These are phyloP conservation scores for Russula virescens DNA, from an alignment of 768 basidiomycete species.

Conservation along the genomic window DNA sequence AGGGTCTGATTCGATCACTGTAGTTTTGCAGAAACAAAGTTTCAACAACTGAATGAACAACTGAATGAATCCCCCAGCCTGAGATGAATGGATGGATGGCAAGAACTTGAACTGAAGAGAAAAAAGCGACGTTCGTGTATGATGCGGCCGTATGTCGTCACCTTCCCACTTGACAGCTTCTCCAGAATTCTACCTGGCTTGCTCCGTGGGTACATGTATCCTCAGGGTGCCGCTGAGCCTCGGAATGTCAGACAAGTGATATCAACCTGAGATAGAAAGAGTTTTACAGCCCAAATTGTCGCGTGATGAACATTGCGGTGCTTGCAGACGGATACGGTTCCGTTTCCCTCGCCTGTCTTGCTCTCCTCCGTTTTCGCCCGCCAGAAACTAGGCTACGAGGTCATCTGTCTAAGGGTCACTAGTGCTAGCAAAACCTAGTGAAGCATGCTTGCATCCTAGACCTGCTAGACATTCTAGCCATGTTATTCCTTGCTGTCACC, in stretches of 20 bases:
- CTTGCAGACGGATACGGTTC: conserved; percentile 63
- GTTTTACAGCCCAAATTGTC: too few relatives aligned
- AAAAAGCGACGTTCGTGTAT: conserved; percentile 2
- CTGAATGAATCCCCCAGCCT: conserved; percentile 15
- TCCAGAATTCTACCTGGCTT: conserved; percentile 72
- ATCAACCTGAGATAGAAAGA: conserved; percentile 13
- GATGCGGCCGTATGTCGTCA: conserved; percentile 47
- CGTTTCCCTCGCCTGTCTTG: conserved; percentile 67
- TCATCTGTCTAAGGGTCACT: conserved; percentile 29
- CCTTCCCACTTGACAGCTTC: conserved; percentile 75
- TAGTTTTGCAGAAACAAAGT: too few relatives aligned
- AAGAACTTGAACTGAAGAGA: neutral
- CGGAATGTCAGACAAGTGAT: conserved; percentile 37
- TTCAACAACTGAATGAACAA: too few relatives aligned
- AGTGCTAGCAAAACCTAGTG: too few relatives aligned
- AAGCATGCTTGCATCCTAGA: too few relatives aligned
- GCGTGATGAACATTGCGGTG: conserved; percentile 43
- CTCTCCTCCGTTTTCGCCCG: conserved; percentile 77
- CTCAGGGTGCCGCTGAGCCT: too few relatives aligned
- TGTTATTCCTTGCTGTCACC: too few relatives aligned
- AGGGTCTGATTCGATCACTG: conserved; percentile 34
- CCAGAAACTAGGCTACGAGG: conserved; percentile 59
- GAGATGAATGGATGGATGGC: neutral
- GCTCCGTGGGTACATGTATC: conserved; percentile 69
- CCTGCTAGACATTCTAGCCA: too few relatives aligned